phyloP scores from a whole-genome alignment of 371 early-diverging fungal species.

The Syncephalastrum sp. region DNA sequence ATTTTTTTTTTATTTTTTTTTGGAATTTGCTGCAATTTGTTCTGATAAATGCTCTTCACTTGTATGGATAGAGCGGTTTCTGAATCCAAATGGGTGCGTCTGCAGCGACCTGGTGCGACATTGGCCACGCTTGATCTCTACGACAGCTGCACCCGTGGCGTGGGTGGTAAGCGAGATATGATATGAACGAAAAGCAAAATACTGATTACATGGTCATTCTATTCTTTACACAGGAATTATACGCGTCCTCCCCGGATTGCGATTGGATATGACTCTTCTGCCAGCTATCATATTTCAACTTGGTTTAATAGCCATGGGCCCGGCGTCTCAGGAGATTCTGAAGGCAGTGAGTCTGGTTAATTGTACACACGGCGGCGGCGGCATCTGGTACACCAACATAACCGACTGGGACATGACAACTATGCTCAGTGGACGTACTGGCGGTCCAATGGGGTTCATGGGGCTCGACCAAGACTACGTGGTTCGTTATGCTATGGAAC shows the following conservation, averaged over 20 bases:
- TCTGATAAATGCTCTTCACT: background rate
- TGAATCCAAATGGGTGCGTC: slow-evolving; percentile 22
- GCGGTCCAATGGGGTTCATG: background rate
- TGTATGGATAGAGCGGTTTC: slow-evolving; percentile 14
- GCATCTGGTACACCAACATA: slow-evolving; percentile 8
- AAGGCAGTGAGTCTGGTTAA: background rate
- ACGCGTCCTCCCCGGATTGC: slow-evolving; percentile 9
- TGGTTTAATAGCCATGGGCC: slow-evolving; percentile 22
- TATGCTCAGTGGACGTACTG: background rate
- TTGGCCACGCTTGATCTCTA: slow-evolving; percentile 17
- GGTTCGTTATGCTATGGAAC: slow-evolving; percentile 3
- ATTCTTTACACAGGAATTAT: slow-evolving; percentile 1
- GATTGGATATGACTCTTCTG: slow-evolving; percentile 20
- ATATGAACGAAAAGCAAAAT: background rate
- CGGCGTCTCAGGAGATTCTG: slow-evolving; percentile 14
- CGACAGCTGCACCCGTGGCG: slow-evolving; percentile 21
- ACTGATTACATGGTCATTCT: background rate
- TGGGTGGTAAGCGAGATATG: slow-evolving; percentile 11
- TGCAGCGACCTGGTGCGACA: slow-evolving; percentile 12
- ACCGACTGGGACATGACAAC: slow-evolving; percentile 4
- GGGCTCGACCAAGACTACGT: slow-evolving; percentile 14
- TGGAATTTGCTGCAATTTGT: no score
- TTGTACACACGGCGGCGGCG: slow-evolving; percentile 1
- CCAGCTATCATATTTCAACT: slow-evolving; percentile 26
- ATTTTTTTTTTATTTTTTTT: background rate